phyloP scores from a whole-genome alignment of 805 yeast species.

The Candida ovalis region DNA sequence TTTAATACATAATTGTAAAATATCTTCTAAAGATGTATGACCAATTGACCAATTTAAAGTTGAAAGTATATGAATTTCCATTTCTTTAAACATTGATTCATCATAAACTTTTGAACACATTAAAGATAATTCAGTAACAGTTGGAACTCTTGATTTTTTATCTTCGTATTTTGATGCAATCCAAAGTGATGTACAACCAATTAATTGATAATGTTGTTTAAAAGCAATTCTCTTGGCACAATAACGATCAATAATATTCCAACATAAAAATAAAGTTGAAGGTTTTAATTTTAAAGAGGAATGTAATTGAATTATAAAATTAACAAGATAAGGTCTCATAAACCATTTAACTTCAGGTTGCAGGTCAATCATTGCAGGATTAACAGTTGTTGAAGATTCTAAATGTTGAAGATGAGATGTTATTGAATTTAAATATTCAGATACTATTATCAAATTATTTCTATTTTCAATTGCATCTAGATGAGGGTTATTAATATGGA shows the following conservation, averaged over 20 bases:
- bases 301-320: conserved; percentile 68
- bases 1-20: conserved; percentile 39
- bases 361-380: conserved; percentile 60
- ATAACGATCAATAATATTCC: conserved; percentile 83
- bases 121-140: conserved; percentile 46
- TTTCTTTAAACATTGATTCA: conserved; percentile 40
- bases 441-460: conserved; percentile 38
- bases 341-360: conserved; percentile 84
- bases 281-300: conserved; percentile 59
- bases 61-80: conserved; percentile 42
- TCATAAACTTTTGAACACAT: conserved; percentile 61
- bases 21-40: conserved; percentile 50
- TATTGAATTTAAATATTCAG: conserved; percentile 42
- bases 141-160: conserved; percentile 55
- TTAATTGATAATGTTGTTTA: conserved; percentile 83
- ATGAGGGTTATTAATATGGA: conserved; percentile 35
- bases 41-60: conserved; percentile 40
- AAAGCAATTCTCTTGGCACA: conserved; percentile 83
- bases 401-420: conserved; percentile 36
- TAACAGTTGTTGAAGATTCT: conserved; percentile 38
- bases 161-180: conserved; percentile 78
- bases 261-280: conserved; percentile 65
- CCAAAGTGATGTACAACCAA: conserved; percentile 92
- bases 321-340: conserved; percentile 71
- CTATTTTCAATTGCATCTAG: conserved; percentile 46